Conservation (phyloP, 331 rosid genomes). For the Quercus phellos region DNA sequence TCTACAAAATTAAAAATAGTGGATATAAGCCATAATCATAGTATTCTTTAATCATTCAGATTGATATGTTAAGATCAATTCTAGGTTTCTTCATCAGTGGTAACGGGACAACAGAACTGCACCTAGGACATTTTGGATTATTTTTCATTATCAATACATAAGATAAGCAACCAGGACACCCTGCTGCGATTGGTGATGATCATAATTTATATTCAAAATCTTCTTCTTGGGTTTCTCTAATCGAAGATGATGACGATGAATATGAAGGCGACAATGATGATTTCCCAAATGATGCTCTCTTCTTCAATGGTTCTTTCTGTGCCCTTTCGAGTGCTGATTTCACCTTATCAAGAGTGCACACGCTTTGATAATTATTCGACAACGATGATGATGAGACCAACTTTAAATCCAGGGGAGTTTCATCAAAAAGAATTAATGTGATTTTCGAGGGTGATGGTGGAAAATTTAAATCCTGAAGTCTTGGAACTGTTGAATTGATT, state of each 20-base stretch:
- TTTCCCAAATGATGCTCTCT: constrained; percentile 49
- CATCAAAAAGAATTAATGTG: constrained; percentile 62
- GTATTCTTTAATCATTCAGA: constrained; percentile 33
- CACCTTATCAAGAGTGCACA: constrained; percentile 92
- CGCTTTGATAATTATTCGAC: constrained; percentile 62
- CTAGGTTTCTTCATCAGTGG: constrained; percentile 76
- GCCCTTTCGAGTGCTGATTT: constrained; percentile 87
- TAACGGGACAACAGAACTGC: constrained; percentile 65
- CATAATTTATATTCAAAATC: neutral
- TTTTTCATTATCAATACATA: constrained; percentile 75
- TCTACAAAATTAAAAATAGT: constrained; percentile 46
- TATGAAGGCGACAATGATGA: constrained; percentile 52
- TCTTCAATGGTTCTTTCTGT: constrained; percentile 66
- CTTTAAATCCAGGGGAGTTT: constrained; percentile 58
- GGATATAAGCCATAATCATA: neutral
- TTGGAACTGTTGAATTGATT: constrained; percentile 38
- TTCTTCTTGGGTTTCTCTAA: no score
- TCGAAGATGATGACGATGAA: constrained; percentile 51
- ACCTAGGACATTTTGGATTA: constrained; percentile 88
- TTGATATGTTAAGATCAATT: constrained; percentile 78
- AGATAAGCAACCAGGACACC: constrained; percentile 90
- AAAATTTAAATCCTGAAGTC: constrained; percentile 67
- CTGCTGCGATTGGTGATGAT: constrained; percentile 73
- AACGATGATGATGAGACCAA: constrained; percentile 42
- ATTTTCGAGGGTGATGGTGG: constrained; percentile 53